Base-by-base conservation (phyloP, 75 land plant genomes). In the Ceratopteris richardii region DNA sequence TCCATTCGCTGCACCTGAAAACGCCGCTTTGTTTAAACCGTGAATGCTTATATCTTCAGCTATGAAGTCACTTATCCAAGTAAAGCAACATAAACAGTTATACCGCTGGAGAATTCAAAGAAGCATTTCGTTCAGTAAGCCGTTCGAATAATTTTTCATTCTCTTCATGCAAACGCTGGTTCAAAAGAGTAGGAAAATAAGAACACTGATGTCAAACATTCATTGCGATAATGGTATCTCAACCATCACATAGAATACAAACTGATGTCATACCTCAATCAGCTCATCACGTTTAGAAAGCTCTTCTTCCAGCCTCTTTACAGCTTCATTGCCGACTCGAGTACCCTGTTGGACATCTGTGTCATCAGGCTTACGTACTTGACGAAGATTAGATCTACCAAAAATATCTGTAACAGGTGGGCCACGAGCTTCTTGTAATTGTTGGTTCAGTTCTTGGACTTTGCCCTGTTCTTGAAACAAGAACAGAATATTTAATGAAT, bases 91-190 rank as follows among this genome's bases (percentile, higher is more conserved):
- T n/a, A n/a, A n/a, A n/a, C n/a, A n/a, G n/a, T 4, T 5, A 19
- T 48, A 84, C 93, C 89, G 82, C 54, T 14, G 79, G 69, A 33
- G 88, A 66, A 41, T 72, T 70, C 43, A 42, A 63, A 5, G 40
- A 47, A 39, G 76, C 51, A 58, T 77, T 66, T 67, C 72, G 75
- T 48, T 94, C 90, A 1, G 98, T 94, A 26, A 94, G 71, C 25
- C 88, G 78, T 44, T 79, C 98, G 71, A 93, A 94, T 23, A 94
- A 74, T 65, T 89, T 94, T 65, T 86, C 96, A 80, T 94, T 94
- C 62, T 94, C 98, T 70, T 89, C 78, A 80, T 94, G 98, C 74
- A 94, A 73, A 29, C 87, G 82, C 98, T 93, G 80, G 41, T 41
- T 25, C 54, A 47, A 68, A 13, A 37, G 21, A 48, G 48, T 18